Conservation (phyloP, 2,329 filamentous ascomycete genomes). For the Aspergillus texensis region DNA sequence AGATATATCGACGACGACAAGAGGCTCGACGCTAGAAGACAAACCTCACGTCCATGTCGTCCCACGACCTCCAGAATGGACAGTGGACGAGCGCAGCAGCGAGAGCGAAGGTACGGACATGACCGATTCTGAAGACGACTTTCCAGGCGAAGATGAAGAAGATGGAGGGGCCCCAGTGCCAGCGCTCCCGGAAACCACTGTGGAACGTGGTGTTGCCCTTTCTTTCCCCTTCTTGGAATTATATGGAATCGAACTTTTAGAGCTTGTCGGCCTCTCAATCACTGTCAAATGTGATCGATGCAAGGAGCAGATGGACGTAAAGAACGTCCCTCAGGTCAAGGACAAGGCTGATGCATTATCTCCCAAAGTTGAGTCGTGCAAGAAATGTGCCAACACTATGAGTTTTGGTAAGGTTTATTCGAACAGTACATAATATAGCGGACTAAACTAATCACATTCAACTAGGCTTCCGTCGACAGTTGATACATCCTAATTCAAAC, state of each 20-base stretch:
- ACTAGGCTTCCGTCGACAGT: slow-evolving; percentile 63
- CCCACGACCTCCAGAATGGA: slow-evolving; percentile 78
- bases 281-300: slow-evolving; percentile 79
- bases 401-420: slow-evolving; percentile 43
- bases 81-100: slow-evolving; percentile 35
- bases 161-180: slow-evolving; percentile 42
- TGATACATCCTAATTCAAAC: slow-evolving; percentile 73
- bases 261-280: slow-evolving; percentile 67
- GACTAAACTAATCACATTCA: neutral
- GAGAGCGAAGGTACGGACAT: slow-evolving; percentile 45
- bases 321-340: slow-evolving; percentile 62
- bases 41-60: slow-evolving; percentile 71
- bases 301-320: slow-evolving; percentile 71
- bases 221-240: slow-evolving; percentile 79
- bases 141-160: slow-evolving; percentile 48
- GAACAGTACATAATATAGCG: neutral
- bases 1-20: slow-evolving; percentile 17
- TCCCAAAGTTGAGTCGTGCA: slow-evolving; percentile 53
- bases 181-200: slow-evolving; percentile 40
- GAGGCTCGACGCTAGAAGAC: slow-evolving; percentile 42
- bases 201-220: slow-evolving; percentile 72
- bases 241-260: slow-evolving; percentile 74
- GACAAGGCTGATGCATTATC: slow-evolving; percentile 42
- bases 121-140: slow-evolving; percentile 48
- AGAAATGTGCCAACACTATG: slow-evolving; percentile 57